phyloP scores from a whole-genome alignment of 257 asterid species.

The Lycium barbarum region DNA sequence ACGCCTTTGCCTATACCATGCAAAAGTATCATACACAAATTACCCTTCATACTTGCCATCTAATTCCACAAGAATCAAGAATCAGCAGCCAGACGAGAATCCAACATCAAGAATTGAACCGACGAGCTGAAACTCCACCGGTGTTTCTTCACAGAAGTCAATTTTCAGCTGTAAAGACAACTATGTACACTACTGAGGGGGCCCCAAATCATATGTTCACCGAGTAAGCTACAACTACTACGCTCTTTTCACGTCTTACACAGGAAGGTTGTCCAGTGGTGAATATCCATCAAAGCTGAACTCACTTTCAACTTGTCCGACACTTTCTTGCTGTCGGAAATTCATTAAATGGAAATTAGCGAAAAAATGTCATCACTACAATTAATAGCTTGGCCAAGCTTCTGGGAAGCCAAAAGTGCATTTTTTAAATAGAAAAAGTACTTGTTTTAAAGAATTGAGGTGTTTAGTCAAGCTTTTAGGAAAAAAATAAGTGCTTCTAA shows the following conservation, averaged over 20 bases:
- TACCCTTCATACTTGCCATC: constrained; percentile 22
- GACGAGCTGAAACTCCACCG: constrained; percentile 12
- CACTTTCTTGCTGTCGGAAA: constrained; percentile 65
- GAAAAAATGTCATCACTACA: not conserved
- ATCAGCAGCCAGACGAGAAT: constrained; percentile 20
- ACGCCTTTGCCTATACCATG: constrained; percentile 56
- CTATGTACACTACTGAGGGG: constrained; percentile 54
- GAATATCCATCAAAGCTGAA: constrained; percentile 70
- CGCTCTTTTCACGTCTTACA: constrained; percentile 35
- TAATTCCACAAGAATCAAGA: constrained; percentile 22
- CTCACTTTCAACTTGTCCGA: constrained; percentile 64
- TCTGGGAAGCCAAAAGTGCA: too few relatives aligned
- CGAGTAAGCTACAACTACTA: constrained; percentile 12
- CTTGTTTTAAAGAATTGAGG: too few relatives aligned
- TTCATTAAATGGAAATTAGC: not conserved
- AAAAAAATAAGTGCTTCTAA: too few relatives aligned
- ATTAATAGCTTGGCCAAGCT: too few relatives aligned
- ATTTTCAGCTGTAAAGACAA: constrained; percentile 38
- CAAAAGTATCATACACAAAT: constrained; percentile 44
- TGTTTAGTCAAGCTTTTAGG: too few relatives aligned
- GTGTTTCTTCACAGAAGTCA: constrained; percentile 23
- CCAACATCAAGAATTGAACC: constrained; percentile 22
- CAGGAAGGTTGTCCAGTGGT: constrained; percentile 71
- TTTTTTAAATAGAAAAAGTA: too few relatives aligned
- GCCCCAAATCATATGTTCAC: constrained; percentile 24